A percentile compares a stretch with the other conserved stretches of the same genome.
Conservation (phyloP, 371 early-diverging fungal genomes). For the Apophysomyces ossiformis region DNA sequence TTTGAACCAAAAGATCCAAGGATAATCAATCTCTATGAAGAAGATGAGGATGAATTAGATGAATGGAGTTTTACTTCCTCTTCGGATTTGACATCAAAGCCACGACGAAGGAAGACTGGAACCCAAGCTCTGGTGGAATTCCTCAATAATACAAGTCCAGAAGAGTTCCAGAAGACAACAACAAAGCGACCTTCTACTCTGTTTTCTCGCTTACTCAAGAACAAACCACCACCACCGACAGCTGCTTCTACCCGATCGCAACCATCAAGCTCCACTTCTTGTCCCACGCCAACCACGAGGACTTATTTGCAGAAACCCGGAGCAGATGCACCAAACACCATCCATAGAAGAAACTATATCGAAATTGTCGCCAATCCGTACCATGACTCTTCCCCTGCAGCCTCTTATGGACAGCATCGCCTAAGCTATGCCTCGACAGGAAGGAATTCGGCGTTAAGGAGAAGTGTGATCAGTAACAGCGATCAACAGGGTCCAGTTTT, state of each 20-base stretch:
- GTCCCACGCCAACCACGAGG: conserved; percentile 10
- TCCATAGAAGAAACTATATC: conserved; percentile 34
- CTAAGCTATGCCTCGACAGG: conserved; percentile 12
- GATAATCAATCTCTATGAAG: conserved; percentile 29
- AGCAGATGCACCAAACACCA: conserved; percentile 16
- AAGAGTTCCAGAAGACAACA: conserved; percentile 43
- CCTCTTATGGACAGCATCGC: conserved; percentile 20
- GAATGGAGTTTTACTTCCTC: conserved; percentile 28
- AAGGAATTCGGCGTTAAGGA: conserved; percentile 8
- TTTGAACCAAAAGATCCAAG: conserved; percentile 40
- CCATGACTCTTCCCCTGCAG: conserved; percentile 18
- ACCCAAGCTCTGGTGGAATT: conserved; percentile 53
- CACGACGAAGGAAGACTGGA: conserved; percentile 35
- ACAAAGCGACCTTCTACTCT: conserved; percentile 33
- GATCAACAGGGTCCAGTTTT: conserved; percentile 26
- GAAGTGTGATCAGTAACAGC: conserved; percentile 22
- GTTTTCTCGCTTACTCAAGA: conserved; percentile 36
- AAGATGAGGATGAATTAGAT: conserved; percentile 35
- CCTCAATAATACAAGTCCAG: conserved; percentile 51
- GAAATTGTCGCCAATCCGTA: conserved; percentile 38
- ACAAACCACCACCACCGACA: conserved; percentile 24
- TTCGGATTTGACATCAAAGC: conserved; percentile 26
- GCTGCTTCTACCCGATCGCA: conserved; percentile 25
- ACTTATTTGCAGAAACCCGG: neutral
- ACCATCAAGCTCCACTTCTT: conserved; percentile 13